These are phyloP conservation scores for Solanum pennellii DNA, from an alignment of 257 asterid genomes.

Conservation along the genomic window DNA sequence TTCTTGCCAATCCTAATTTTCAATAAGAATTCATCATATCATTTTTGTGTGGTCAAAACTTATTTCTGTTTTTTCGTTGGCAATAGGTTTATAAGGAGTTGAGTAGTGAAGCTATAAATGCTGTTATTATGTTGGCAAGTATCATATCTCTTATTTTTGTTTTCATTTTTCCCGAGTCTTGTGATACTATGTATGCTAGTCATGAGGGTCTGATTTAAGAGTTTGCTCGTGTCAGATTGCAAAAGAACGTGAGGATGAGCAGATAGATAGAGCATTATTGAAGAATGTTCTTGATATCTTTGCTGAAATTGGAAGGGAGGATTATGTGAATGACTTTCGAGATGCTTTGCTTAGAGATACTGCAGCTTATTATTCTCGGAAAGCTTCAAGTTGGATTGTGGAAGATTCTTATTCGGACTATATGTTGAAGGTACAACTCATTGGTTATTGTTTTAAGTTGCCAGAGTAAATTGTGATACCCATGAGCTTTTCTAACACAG, in stretches of 20 bases:
- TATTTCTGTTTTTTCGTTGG: not conserved
- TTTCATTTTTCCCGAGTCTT: not conserved
- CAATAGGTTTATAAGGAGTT: slow-evolving; percentile 30
- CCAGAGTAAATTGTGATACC: not conserved
- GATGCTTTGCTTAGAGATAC: slow-evolving; percentile 25
- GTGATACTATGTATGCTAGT: not conserved
- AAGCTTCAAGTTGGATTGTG: slow-evolving; percentile 45
- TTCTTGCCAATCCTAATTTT: not conserved
- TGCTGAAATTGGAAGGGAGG: slow-evolving; percentile 27
- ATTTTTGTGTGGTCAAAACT: not conserved
- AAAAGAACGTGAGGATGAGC: slow-evolving; percentile 24
- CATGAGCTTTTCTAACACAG: slow-evolving; percentile 3
- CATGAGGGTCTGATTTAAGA: not conserved
- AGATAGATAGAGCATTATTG: slow-evolving; percentile 30
- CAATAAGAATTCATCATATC: not conserved
- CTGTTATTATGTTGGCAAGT: slow-evolving; percentile 27
- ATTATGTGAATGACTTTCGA: slow-evolving; percentile 28
- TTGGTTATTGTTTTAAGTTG: not conserved
- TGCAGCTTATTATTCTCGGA: slow-evolving; percentile 35
- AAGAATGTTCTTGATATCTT: slow-evolving; percentile 34
- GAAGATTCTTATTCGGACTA: slow-evolving; percentile 50
- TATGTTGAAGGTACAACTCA: slow-evolving; percentile 32
- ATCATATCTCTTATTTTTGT: not conserved
- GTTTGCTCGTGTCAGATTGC: slow-evolving; percentile 16
- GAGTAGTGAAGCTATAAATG: slow-evolving; percentile 26